phyloP scores from a whole-genome alignment of 768 basidiomycete genomes.

The Hygrocybe punicea region DNA sequence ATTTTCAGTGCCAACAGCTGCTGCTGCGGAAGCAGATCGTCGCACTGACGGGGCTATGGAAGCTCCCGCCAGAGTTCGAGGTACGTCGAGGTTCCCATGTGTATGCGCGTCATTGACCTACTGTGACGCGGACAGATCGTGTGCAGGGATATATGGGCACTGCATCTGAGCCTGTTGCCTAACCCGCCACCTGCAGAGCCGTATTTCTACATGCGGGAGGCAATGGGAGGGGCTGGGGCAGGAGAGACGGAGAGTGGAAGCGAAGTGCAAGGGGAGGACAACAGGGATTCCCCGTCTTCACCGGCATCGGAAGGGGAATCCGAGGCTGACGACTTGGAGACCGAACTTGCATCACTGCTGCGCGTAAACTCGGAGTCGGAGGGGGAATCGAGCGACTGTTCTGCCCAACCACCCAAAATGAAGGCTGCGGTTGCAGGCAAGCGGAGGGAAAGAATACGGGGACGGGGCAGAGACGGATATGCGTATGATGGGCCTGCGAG shows the following conservation, averaged over 20 bases:
- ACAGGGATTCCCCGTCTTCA: slow-evolving; percentile 1
- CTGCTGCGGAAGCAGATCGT: slow-evolving; percentile 74
- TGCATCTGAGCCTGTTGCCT: slow-evolving; percentile 63
- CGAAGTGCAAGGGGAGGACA: background rate
- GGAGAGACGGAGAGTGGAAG: slow-evolving; percentile 4
- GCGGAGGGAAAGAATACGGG: slow-evolving; percentile 12
- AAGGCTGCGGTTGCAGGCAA: slow-evolving; percentile 14
- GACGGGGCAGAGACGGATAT: slow-evolving; percentile 12
- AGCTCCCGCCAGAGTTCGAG: slow-evolving; percentile 77
- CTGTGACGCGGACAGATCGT: slow-evolving; percentile 44
- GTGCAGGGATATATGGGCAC: slow-evolving; percentile 78
- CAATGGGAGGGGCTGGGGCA: slow-evolving; percentile 1
- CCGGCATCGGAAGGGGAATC: slow-evolving; percentile 15
- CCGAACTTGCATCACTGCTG: slow-evolving; percentile 43
- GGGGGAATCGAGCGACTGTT: slow-evolving; percentile 28
- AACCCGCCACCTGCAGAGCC: slow-evolving; percentile 62
- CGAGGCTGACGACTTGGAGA: slow-evolving; percentile 23
- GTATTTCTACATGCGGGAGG: slow-evolving; percentile 43
- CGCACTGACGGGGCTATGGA: slow-evolving; percentile 59
- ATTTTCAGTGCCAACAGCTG: slow-evolving; percentile 81
- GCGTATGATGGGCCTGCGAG: slow-evolving; percentile 39
- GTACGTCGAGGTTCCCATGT: slow-evolving; percentile 34
- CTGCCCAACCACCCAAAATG: slow-evolving; percentile 15
- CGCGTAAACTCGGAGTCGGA: slow-evolving; percentile 44
- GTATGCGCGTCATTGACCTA: background rate